Base-by-base conservation (phyloP, 2,329 filamentous ascomycete genomes). In the Leptographium galeiforme region DNA sequence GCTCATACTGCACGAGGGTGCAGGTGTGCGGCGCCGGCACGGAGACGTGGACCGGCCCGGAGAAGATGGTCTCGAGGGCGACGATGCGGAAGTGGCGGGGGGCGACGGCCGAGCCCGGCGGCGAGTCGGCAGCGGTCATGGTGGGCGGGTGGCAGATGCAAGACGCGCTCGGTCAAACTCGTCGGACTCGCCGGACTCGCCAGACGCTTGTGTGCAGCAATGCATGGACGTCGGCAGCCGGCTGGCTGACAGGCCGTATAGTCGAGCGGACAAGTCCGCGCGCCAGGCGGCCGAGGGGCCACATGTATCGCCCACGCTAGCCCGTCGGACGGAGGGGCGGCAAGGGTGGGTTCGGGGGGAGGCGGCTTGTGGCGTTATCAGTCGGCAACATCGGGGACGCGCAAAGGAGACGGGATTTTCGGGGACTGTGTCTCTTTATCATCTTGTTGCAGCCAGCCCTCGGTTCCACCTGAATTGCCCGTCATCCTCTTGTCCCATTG, bases 41-140 rank as follows among this genome's bases (percentile, higher is more conserved):
- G 10, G 48, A 34, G 32, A 55, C 38, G 12, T 57, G 55, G 2
- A 65, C 65, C 1, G 65, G 55, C 2, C 62, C 62, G 8, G 61
- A 61, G 57, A 63, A 62, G 56, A 61, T 58, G 3, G 62, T 62
- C 53, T 68, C 63, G 1, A 68, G 60, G 16, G 64, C 64, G 32
- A 66, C 66, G 36, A 68, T 61, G 39, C 59, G 53, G 56, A 59
- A 60, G 50, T 66, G 62, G 38, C 39, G 33, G 36, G 43, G 30
- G 30, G 25, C 19, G 25, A 30, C 32, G 41, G 18, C 8, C 25
- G 33, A 18, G 13, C 25, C 32, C 13, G 32, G 1, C 30, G 14
- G 14, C 18, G 32, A 30, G 32, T 11, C 30, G 6, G 13, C 18
- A 16, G 45, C 18, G 8, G 32, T 36, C 46, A 48, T 34, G 46